Evolutionary conservation across 2,329 filamentous ascomycete genomes (phyloP).

Genomic region (Verticillium albo-atrum): DNA sequence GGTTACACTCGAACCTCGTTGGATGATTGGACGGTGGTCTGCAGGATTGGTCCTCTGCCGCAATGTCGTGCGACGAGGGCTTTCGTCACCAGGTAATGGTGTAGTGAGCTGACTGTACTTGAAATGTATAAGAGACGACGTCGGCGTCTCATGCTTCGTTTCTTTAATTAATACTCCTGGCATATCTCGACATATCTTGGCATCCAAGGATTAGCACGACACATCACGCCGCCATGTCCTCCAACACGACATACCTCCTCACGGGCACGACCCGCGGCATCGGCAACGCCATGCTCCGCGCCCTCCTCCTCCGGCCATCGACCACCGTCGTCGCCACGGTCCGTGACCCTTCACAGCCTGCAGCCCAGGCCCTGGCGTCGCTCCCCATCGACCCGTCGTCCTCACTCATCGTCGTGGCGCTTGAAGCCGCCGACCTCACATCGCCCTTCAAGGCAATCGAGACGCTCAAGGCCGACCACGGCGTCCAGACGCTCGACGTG

Average conservation of each 20-base stretch:
- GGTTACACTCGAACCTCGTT: too few species aligned
- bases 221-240: neutral
- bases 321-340: constrained; percentile 34
- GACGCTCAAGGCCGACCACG: constrained; percentile 19
- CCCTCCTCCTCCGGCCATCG: constrained; percentile 3
- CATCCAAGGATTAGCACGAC: too few species aligned
- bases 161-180: too few species aligned
- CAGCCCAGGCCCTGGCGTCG: constrained; percentile 22
- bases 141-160: too few species aligned
- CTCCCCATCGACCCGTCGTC: constrained; percentile 30
- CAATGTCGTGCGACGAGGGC: too few species aligned
- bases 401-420: constrained; percentile 33
- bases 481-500: constrained; percentile 39
- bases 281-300: constrained; percentile 5
- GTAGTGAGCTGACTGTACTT: too few species aligned
- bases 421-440: constrained; percentile 30
- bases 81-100: too few species aligned
- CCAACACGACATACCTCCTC: constrained; percentile 23
- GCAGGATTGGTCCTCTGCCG: too few species aligned
- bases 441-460: constrained; percentile 26
- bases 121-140: too few species aligned
- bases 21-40: too few species aligned
- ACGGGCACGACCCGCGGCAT: constrained; percentile 28
- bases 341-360: constrained; percentile 23
- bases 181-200: too few species aligned